These are phyloP conservation scores for Sherardia arvensis DNA, from an alignment of 257 asterid genomes.

Conservation along the genomic window DNA sequence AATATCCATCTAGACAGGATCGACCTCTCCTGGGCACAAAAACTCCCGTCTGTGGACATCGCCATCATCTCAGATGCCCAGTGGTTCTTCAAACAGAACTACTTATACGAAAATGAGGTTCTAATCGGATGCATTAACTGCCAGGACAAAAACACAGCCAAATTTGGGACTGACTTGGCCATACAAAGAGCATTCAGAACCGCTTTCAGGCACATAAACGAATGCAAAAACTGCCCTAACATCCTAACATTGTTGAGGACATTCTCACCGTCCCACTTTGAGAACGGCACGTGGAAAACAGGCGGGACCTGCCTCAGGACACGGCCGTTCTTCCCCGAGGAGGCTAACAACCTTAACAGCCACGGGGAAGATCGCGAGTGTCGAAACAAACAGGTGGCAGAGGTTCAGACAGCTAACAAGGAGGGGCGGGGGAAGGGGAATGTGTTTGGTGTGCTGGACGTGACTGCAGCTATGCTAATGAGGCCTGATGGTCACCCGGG, in stretches of 20 bases:
- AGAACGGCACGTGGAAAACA: constrained; percentile 34
- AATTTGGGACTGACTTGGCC: constrained; percentile 25
- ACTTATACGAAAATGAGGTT: constrained; percentile 19
- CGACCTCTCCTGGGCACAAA: constrained; percentile 27
- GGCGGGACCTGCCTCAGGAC: constrained; percentile 44
- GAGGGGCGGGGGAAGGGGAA: constrained; percentile 14
- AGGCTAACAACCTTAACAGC: neutral
- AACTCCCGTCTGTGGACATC: constrained; percentile 28
- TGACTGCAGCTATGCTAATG: constrained; percentile 35
- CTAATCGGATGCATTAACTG: constrained; percentile 39
- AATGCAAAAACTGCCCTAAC: constrained; percentile 21
- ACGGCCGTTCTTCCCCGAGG: constrained; percentile 19
- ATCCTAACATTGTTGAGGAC: constrained; percentile 24
- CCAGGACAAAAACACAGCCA: constrained; percentile 20
- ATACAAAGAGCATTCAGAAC: constrained; percentile 27
- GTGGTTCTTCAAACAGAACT: constrained; percentile 38
- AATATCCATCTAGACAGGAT: constrained; percentile 33
- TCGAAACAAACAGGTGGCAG: constrained; percentile 28
- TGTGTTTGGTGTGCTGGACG: constrained; percentile 26
- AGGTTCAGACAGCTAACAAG: constrained; percentile 20
- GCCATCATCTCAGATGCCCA: constrained; percentile 39
- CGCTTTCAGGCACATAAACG: constrained; percentile 27
- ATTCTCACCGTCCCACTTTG: constrained; percentile 37
- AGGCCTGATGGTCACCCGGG: constrained; percentile 46
- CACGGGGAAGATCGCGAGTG: constrained; percentile 17